Conservation (phyloP, 371 early-diverging fungal species). For the Batrachochytrium dendrobatidis region DNA sequence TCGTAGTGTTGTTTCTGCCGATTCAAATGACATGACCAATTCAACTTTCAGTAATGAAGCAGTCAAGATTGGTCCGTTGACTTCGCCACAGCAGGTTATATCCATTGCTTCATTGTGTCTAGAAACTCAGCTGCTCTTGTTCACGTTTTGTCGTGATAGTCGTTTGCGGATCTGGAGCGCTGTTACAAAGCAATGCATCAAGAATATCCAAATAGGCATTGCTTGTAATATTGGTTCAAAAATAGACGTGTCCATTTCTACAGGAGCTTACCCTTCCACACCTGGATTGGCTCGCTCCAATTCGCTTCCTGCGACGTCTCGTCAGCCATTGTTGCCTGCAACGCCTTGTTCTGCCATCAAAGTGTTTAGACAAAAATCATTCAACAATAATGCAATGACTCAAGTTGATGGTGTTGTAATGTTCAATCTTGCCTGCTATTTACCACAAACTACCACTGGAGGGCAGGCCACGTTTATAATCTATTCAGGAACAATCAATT, state of each 20-base stretch:
- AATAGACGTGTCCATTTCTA: neutral
- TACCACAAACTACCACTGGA: neutral
- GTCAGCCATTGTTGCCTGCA: neutral
- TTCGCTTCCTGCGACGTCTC: neutral
- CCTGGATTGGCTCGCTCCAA: neutral
- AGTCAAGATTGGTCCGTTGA: neutral
- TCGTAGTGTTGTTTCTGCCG: neutral
- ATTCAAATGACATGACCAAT: neutral
- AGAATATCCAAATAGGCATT: neutral
- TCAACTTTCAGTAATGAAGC: neutral
- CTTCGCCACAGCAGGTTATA: neutral
- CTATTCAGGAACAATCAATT: neutral
- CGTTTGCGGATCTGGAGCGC: constrained; percentile 14
- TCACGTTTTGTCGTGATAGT: constrained; percentile 10
- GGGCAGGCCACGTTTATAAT: neutral
- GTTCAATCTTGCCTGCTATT: neutral
- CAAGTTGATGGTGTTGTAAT: neutral
- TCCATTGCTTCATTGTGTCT: neutral
- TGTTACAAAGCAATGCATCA: constrained; percentile 3
- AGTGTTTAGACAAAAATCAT: neutral
- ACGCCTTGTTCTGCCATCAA: neutral
- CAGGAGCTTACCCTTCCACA: neutral
- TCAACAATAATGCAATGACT: neutral
- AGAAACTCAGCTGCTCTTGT: neutral
- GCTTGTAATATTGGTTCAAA: neutral